Conservation (phyloP, 192 early-diverging fungal genomes). For the Backusella liffmaniae region DNA sequence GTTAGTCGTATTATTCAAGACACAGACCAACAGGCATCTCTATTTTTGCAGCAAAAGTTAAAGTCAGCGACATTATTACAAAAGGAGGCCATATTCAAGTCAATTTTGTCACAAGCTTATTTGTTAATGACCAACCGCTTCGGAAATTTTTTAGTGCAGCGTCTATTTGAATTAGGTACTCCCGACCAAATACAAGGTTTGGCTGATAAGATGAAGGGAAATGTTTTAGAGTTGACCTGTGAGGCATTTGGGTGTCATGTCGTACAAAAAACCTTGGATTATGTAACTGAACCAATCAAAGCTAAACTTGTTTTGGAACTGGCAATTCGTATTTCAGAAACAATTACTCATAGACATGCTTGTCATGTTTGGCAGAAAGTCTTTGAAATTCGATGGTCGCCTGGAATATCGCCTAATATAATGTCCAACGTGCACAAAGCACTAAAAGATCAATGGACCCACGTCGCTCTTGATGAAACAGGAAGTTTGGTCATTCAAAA, state of each 20-base stretch:
- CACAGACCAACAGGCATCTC: slow-evolving; percentile 73
- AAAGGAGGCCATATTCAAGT: slow-evolving; percentile 57
- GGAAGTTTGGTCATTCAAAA: slow-evolving; percentile 76
- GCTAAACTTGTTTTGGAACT: slow-evolving; percentile 59
- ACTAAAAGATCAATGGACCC: slow-evolving; percentile 59
- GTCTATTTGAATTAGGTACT: slow-evolving; percentile 64
- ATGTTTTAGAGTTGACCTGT: slow-evolving; percentile 60
- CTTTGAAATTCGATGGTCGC: slow-evolving; percentile 67
- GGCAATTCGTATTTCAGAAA: slow-evolving; percentile 61
- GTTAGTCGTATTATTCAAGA: slow-evolving; percentile 70
- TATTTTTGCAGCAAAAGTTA: slow-evolving; percentile 69
- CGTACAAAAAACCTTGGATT: slow-evolving; percentile 72
- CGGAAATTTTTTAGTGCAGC: slow-evolving; percentile 76
- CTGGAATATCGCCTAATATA: slow-evolving; percentile 43
- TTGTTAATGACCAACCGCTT: slow-evolving; percentile 71
- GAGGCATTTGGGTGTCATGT: slow-evolving; percentile 82
- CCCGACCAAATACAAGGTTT: slow-evolving; percentile 56
- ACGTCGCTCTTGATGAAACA: slow-evolving; percentile 74
- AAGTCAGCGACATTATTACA: slow-evolving; percentile 52
- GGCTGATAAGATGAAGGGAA: slow-evolving; percentile 58
- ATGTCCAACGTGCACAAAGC: slow-evolving; percentile 61
- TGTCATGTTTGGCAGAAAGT: slow-evolving; percentile 84
- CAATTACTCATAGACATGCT: slow-evolving; percentile 72
- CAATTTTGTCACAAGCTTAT: slow-evolving; percentile 55
- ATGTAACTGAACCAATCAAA: slow-evolving; percentile 60